Base-by-base conservation (phyloP, 192 early-diverging fungal species). In the Phycomyces blakesleeanus region DNA sequence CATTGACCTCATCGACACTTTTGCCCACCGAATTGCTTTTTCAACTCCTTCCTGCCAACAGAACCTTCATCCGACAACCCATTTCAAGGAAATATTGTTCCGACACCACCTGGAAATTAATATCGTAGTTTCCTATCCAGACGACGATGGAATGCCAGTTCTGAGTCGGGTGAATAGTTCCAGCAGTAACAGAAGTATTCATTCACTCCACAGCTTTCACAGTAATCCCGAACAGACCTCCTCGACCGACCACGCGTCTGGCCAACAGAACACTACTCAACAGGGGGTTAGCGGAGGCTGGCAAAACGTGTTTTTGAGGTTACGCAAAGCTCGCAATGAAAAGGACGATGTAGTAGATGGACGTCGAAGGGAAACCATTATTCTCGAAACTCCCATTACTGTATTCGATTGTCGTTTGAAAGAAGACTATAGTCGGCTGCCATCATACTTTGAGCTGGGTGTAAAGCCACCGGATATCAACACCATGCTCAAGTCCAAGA, bases 351-450 rank as follows among this genome's bases (percentile, higher is more conserved):
- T n/a, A 16, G 24, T 21, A 22, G 27, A 40, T 26, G 34, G 44
- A 39, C 41, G 59, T n/a, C 22, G 16, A 62, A 11, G 15, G n/a
- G 58, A 61, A 57, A 61, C 37, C 8, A 58, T 58, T n/a, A 22
- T 44, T 3, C 27, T 62, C 14, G 42, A 55, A 24, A 66, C 64
- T 10, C 60, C 60, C 1, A 47, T 69, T 20, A 55, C 41, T 1
- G 53, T 69, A 12, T 69, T 69, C 57, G 67, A 69, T 69, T 69
- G 67, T 34, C 59, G 67, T 20, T 40, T 69, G 18, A 69, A 69
- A 26, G 67, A 69, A 39, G 67, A 69, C 37, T 69, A 69, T 49
- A 53, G 60, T 50, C 38, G 55, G 20, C 38, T 69, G n/a, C 67
- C 67, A 12, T 69, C 67, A 7, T 69, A 69, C 37, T 69, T 61